Evolutionary conservation across 192 early-diverging fungal species (phyloP).

Genomic region (Umbelopsis sp.): DNA sequence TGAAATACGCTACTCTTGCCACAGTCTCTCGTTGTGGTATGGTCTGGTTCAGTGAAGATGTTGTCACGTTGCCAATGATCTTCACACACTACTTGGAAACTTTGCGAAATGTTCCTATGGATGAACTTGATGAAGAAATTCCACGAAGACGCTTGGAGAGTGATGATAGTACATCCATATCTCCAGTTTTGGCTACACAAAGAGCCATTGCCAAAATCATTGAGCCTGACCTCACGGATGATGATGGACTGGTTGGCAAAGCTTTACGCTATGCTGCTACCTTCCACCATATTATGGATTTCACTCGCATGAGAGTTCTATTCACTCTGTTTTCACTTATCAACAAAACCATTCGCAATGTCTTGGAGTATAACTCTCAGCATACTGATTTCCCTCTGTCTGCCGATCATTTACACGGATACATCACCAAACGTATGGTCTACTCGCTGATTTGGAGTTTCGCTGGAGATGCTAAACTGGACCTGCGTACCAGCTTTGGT

Average conservation of each 20-base stretch:
- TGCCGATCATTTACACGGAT: constrained; percentile 72
- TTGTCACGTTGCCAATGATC: constrained; percentile 79
- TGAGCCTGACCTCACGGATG: constrained; percentile 67
- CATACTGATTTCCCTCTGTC: constrained; percentile 96
- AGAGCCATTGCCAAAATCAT: constrained; percentile 73
- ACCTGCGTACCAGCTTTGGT: constrained; percentile 70
- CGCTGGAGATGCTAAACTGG: constrained; percentile 83
- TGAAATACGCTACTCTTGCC: constrained; percentile 96
- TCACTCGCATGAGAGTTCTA: constrained; percentile 82
- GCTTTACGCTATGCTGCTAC: constrained; percentile 67
- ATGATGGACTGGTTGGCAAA: constrained; percentile 70
- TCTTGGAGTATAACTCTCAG: constrained; percentile 88
- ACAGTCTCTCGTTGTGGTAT: constrained; percentile 99
- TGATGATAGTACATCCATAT: constrained; percentile 48
- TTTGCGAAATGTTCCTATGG: constrained; percentile 71
- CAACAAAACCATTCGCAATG: constrained; percentile 80
- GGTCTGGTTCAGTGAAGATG: constrained; percentile 98
- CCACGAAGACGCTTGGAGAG: constrained; percentile 39
- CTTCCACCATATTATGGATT: constrained; percentile 98
- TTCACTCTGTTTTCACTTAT: constrained; percentile 89
- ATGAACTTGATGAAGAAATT: constrained; percentile 77
- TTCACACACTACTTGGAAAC: constrained; percentile 83
- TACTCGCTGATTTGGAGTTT: constrained; percentile 94
- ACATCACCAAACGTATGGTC: constrained; percentile 82
- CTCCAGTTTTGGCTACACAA: constrained; percentile 72